Base-by-base conservation (phyloP, 2,329 filamentous ascomycete species). In the Coleophoma eucalyptorum region DNA sequence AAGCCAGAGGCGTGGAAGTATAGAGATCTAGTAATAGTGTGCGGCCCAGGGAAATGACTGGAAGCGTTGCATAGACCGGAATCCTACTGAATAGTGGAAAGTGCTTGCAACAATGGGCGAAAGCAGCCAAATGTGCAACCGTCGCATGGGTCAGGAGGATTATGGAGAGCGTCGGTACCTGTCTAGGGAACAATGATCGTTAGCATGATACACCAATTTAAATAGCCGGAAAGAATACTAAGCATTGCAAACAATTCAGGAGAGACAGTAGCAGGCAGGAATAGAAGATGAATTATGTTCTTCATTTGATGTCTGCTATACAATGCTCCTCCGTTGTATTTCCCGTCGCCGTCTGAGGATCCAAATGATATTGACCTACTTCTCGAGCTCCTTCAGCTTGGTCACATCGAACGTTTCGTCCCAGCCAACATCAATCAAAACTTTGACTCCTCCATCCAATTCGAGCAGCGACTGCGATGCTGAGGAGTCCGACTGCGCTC, bases 401-500 rank as follows among this genome's bases (percentile, higher is more conserved):
- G 81, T 80, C 32, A 83, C 81, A 65, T 96, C 88, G 67, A 99
- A 97, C 2, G 81, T 81, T 67, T 96, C 90, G 67, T 97, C 92
- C 94, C 94, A 99, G 53, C 94, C 94, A 42, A 97, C 86, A 66
- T 97, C 93, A 35, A 99, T 83, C 49, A 99, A 80, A 48, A 99
- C 84, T 70, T 97, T 97, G 72, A 99, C 87, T 52, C 93, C 94
- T 57, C 93, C 93, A 73, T 99, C 94, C 50, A 99, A 87, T 74
- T 97, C 93, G 44, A 99, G 77, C 34, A 99, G 82, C n/a, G 94
- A 97, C 69, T 97, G 91, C 56, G 91, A 95, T 41, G 93, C 92
- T 52, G 85, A 78, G 43, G 90, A 94, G 58, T 88, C 83, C 47
- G 90, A 92, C 65, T 95, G 90, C 54, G 94, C 93, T 67, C 94